These are phyloP conservation scores for Neonectria ditissima DNA, from an alignment of 2,329 filamentous ascomycete genomes.

Conservation along the genomic window DNA sequence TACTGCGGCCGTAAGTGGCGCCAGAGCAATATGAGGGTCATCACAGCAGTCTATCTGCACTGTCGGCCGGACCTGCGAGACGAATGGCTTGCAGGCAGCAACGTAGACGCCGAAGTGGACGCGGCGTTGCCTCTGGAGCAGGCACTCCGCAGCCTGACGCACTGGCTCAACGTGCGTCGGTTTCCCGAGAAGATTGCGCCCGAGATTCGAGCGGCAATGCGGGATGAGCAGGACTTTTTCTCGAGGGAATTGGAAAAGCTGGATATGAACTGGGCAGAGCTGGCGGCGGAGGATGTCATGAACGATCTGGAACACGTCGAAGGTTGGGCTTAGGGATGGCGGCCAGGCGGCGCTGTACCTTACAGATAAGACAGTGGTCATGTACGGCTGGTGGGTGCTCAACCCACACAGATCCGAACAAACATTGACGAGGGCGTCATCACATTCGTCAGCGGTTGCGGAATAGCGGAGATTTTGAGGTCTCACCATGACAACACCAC, in stretches of 20 bases:
- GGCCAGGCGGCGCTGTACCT: background rate
- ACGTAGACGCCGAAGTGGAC: conserved; percentile 94
- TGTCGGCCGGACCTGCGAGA: conserved; percentile 92
- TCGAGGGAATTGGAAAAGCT: conserved; percentile 80
- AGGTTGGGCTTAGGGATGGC: conserved; percentile 34
- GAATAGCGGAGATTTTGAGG: background rate
- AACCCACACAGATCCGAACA: background rate
- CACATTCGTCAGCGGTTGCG: background rate
- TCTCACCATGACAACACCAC: background rate
- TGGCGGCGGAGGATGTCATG: conserved; percentile 50
- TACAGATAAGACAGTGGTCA: too few relatives aligned
- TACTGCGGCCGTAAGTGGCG: conserved; percentile 99
- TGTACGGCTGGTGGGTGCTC: background rate
- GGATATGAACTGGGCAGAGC: conserved; percentile 64
- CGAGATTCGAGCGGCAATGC: conserved; percentile 68
- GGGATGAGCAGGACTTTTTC: conserved; percentile 85
- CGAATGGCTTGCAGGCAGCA: conserved; percentile 92
- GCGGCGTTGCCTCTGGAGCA: conserved; percentile 93
- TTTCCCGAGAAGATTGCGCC: conserved; percentile 83
- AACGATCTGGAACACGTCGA: conserved; percentile 51
- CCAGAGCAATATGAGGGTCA: conserved; percentile 98
- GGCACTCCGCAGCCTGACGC: conserved; percentile 86
- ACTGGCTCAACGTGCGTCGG: conserved; percentile 90
- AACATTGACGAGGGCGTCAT: background rate
- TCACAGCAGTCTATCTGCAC: conserved; percentile 95